Base-by-base conservation (phyloP, 208 protist species). In the Trypanosoma melophagium region DNA sequence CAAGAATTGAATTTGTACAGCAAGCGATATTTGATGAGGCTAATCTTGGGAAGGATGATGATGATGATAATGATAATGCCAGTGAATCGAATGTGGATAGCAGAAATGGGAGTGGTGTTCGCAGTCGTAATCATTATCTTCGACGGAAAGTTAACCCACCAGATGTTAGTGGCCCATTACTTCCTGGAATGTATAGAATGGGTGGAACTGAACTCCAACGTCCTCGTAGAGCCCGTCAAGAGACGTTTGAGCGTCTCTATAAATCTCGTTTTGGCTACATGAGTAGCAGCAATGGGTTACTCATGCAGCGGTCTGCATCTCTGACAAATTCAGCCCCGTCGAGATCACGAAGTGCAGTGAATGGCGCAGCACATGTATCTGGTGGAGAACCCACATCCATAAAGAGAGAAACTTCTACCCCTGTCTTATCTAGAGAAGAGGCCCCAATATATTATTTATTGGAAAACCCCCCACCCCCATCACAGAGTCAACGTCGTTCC, bases 181-280 rank as follows among this genome's bases (percentile, higher is more conserved):
- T 72, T 17, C 67, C 67, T 12, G 67, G 67, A 28, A 72, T 72
- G 67, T 65, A 61, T 45, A 64, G 35, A 54, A 66, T 65, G 58
- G 56, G 57, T 58, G 67, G 67, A 40, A 3, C 44, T 28, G 53
- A 41, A n/a, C 49, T 47, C 17, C 51, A 50, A 10, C 3, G 17
- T n/a, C n/a, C 7, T 3, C 54, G 42, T 41, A 60, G 17, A 28
- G 57, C 67, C 31, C 57, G 44, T 13, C 56, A 72, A 47, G 28
- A 72, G 21, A 58, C 58, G 19, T 72, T 72, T 72, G 67, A 72
- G 41, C 22, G 57, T 38, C 67, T 72, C 19, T 65, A 64, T 28
- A 51, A 40, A 52, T 52, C 28, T 53, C 21, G 67, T 16, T 51
- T 72, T 64, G 24, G 22, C 17, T 24, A 19, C 21, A 2, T 44